Evolutionary conservation across 257 asterid species (phyloP).

Genomic region (Scutellaria barbata): DNA sequence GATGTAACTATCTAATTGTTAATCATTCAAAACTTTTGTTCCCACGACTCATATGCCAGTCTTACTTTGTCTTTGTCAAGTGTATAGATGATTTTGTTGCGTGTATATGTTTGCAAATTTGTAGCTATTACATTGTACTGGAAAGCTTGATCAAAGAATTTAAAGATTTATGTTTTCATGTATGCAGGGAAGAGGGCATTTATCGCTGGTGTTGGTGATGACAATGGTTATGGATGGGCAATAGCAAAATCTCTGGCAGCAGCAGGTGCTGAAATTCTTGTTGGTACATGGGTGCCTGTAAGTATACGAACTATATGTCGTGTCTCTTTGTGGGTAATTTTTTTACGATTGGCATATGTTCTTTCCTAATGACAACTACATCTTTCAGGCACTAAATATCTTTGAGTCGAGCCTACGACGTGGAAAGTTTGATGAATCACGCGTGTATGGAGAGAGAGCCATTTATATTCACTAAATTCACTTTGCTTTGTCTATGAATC

Average conservation of each 20-base stretch:
- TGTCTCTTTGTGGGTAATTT: slow-evolving; percentile 37
- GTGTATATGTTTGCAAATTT: not conserved
- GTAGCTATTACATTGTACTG: not conserved
- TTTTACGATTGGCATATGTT: not conserved
- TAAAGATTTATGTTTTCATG: not conserved
- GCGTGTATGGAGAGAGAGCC: slow-evolving; percentile 56
- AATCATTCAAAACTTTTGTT: not conserved
- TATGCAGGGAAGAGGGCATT: slow-evolving; percentile 92
- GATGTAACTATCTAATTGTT: not conserved
- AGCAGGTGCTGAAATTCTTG: slow-evolving; percentile 97
- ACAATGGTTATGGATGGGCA: slow-evolving; percentile 98
- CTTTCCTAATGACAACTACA: slow-evolving; percentile 17
- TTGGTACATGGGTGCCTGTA: slow-evolving; percentile 99
- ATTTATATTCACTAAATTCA: slow-evolving; percentile 4
- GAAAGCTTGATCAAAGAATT: not conserved
- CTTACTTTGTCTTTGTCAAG: not conserved
- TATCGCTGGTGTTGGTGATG: slow-evolving; percentile 95
- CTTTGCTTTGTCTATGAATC: slow-evolving; percentile 25
- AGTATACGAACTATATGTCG: slow-evolving; percentile 38
- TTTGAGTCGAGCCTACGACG: slow-evolving; percentile 90
- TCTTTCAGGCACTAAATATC: slow-evolving; percentile 78
- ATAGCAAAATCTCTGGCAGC: slow-evolving; percentile 95
- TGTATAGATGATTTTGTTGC: not conserved
- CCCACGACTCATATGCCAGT: no score
- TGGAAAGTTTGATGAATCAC: slow-evolving; percentile 94